A percentile compares a stretch with the other conserved stretches of the same genome.
phyloP scores from a whole-genome alignment of 2,329 filamentous ascomycete genomes.

The Paraphoma sp. region DNA sequence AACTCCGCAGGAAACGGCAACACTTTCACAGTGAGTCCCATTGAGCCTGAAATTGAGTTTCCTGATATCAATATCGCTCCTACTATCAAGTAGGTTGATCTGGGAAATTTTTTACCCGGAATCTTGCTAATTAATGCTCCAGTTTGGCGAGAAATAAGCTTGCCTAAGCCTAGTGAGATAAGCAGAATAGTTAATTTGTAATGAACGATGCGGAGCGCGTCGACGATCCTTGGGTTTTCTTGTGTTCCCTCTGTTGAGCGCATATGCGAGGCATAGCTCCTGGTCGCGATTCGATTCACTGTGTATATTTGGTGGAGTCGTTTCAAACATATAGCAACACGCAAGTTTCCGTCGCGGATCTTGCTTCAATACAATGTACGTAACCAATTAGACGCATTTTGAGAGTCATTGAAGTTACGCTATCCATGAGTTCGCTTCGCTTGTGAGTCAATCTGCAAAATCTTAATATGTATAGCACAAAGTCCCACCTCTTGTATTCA shows the following conservation, averaged over 20 bases:
- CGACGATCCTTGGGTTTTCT: neutral
- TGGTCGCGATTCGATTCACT: neutral
- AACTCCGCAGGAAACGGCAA: slow-evolving; percentile 17
- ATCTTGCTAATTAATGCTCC: neutral
- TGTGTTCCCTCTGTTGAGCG: neutral
- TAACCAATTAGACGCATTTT: no score
- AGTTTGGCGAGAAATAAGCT: slow-evolving; percentile 1
- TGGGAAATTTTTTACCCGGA: neutral
- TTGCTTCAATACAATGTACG: no score
- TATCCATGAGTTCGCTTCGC: no score
- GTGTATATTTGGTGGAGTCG: neutral
- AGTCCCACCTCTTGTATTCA: slow-evolving; percentile 29
- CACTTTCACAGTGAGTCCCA: slow-evolving; percentile 1
- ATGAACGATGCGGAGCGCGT: neutral
- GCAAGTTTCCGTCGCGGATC: no score
- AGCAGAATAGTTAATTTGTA: neutral
- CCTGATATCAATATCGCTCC: slow-evolving; percentile 7
- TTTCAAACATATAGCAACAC: no score
- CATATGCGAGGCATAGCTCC: neutral
- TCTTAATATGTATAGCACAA: slow-evolving; percentile 32
- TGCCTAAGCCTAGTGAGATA: neutral
- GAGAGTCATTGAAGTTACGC: no score
- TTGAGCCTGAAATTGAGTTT: slow-evolving; percentile 9
- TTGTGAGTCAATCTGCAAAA: no score
- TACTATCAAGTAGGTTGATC: slow-evolving; percentile 13